Percentiles rank a stretch among this genome's conserved stretches.
These are phyloP conservation scores for Rubroshorea leprosula DNA, from an alignment of 345 rosid genomes.

Conservation along the genomic window DNA sequence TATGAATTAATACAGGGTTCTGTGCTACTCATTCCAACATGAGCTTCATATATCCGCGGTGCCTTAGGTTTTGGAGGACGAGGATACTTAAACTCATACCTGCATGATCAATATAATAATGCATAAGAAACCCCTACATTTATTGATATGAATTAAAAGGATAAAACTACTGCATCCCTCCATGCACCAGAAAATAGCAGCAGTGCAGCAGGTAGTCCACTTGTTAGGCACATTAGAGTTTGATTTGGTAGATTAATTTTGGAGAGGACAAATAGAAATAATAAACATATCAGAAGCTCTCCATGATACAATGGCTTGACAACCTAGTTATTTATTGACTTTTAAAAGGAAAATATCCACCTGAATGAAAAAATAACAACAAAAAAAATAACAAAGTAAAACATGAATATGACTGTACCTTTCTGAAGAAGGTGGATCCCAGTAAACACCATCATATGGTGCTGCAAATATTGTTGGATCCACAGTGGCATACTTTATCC, in stretches of 20 bases:
- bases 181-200: slow-evolving; percentile 10
- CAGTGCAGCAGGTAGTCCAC: slow-evolving; percentile 1
- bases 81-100: slow-evolving; percentile 55
- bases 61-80: slow-evolving; percentile 62
- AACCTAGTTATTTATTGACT: background rate
- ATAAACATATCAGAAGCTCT: background rate
- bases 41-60: slow-evolving; percentile 73
- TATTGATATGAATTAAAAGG: background rate
- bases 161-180: slow-evolving; percentile 3
- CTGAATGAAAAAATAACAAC: background rate
- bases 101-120: slow-evolving; percentile 23
- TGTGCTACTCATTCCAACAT: slow-evolving; percentile 82
- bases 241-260: background rate
- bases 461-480: slow-evolving; percentile 60
- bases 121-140: slow-evolving; percentile 12
- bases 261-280: background rate
- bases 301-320: background rate
- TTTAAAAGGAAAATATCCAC: background rate
- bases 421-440: slow-evolving; percentile 68
- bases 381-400: background rate
- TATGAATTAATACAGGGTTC: slow-evolving; percentile 64
- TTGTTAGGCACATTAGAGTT: background rate
- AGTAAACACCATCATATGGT: slow-evolving; percentile 70
- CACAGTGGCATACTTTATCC: slow-evolving; percentile 67
- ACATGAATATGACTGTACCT: slow-evolving; percentile 33